These are phyloP conservation scores for Flaveria linearis DNA, from an alignment of 129 eudicot species.

Conservation along the genomic window DNA sequence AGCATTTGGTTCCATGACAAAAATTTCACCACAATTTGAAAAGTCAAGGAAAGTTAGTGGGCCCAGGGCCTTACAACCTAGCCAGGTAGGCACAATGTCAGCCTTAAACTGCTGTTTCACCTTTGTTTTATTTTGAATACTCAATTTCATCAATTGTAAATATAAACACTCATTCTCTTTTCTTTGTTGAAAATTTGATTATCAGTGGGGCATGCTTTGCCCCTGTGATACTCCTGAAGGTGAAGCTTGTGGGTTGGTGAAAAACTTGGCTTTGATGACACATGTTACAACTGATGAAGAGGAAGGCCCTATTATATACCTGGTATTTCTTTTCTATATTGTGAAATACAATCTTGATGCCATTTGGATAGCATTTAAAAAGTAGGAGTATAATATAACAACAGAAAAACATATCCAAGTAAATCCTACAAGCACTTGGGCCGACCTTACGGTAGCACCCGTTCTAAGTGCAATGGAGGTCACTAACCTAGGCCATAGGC, in stretches of 20 bases:
- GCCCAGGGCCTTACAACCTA: conserved; percentile 98
- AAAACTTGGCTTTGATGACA: conserved; percentile 89
- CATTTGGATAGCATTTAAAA: not conserved
- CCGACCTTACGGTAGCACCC: too few relatives aligned
- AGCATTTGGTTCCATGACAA: conserved; percentile 80
- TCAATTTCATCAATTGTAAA: too few relatives aligned
- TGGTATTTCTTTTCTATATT: conserved; percentile 48
- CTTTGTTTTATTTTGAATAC: not conserved
- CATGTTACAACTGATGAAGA: conserved; percentile 97
- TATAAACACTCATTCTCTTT: conserved; percentile 1
- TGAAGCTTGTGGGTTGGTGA: conserved; percentile 94
- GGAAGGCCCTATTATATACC: conserved; percentile 71
- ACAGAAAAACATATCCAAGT: too few relatives aligned
- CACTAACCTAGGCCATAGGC: too few relatives aligned
- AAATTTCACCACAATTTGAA: conserved; percentile 82
- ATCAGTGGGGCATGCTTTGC: conserved; percentile 98
- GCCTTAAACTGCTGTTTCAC: not conserved
- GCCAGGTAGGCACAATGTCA: conserved; percentile 60
- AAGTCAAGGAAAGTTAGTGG: conserved; percentile 98
- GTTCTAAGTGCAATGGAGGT: too few relatives aligned
- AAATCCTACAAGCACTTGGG: too few relatives aligned
- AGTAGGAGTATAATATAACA: not conserved
- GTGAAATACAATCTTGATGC: not conserved
- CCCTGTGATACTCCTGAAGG: conserved; percentile 99
- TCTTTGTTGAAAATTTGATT: conserved; percentile 25